A percentile compares a stretch with the other conserved stretches of the same genome.
Evolutionary conservation across 2,329 filamentous ascomycete genomes (phyloP).

Genomic region (Xylariaceae sp.): DNA sequence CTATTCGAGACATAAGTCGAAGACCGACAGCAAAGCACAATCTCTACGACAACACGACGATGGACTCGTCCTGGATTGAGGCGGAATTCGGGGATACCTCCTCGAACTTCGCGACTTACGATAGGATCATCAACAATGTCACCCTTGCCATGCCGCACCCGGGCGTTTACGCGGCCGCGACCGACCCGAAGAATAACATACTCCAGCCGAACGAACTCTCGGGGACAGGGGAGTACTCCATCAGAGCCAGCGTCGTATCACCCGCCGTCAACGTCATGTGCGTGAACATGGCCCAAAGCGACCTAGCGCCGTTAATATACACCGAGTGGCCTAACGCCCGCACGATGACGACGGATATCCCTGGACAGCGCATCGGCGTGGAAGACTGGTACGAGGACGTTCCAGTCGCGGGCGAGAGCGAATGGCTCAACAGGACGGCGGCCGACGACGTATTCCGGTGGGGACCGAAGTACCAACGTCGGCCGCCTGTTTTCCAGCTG

Average conservation of each 20-base stretch:
- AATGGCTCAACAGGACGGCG: conserved; percentile 57
- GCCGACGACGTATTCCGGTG: conserved; percentile 74
- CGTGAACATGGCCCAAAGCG: conserved; percentile 61
- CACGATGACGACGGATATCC: conserved; percentile 39
- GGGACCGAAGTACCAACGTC: conserved; percentile 54
- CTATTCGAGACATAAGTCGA: conserved; percentile 42
- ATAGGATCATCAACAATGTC: conserved; percentile 72
- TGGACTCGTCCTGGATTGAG: conserved; percentile 71
- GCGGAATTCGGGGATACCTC: conserved; percentile 55
- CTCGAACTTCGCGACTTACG: conserved; percentile 49
- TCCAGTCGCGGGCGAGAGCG: conserved; percentile 34
- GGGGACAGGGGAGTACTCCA: conserved; percentile 69
- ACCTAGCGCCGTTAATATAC: conserved; percentile 68
- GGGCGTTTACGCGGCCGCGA: conserved; percentile 66
- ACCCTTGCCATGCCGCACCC: conserved; percentile 78
- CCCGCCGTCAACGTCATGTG: conserved; percentile 75
- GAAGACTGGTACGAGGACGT: conserved; percentile 45
- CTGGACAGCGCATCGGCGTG: conserved; percentile 39
- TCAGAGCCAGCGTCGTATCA: conserved; percentile 70
- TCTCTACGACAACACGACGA: conserved; percentile 72
- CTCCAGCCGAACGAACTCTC: conserved; percentile 67
- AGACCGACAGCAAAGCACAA: conserved; percentile 65
- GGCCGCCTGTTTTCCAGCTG: conserved; percentile 55
- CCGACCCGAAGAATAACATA: conserved; percentile 63
- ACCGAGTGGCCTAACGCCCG: conserved; percentile 56